Evolutionary conservation across 106 monocot species (phyloP).

Genomic region (Vanilla planifolia): DNA sequence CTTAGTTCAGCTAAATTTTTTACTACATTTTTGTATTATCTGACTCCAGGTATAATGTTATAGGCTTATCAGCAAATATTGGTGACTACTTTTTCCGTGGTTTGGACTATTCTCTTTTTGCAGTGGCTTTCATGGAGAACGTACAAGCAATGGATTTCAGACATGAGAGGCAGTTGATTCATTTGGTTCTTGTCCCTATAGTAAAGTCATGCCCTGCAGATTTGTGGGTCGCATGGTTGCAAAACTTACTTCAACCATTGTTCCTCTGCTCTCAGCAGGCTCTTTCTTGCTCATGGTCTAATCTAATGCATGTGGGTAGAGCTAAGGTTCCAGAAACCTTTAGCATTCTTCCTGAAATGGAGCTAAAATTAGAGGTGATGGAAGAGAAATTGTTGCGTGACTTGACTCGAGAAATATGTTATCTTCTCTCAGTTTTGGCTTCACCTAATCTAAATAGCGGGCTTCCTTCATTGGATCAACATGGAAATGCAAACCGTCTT

Average conservation of each 20-base stretch:
- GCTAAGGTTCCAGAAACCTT: constrained; percentile 87
- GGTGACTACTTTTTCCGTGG: constrained; percentile 72
- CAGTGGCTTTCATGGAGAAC: constrained; percentile 75
- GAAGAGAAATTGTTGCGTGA: constrained; percentile 90
- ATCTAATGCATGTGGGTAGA: constrained; percentile 65
- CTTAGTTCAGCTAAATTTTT: background rate
- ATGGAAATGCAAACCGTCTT: constrained; percentile 46
- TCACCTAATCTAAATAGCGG: constrained; percentile 57
- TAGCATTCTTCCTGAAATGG: constrained; percentile 64
- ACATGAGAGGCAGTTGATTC: constrained; percentile 82
- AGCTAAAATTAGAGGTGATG: constrained; percentile 90
- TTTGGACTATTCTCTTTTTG: constrained; percentile 48
- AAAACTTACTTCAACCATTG: constrained; percentile 71
- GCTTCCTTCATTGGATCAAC: constrained; percentile 72
- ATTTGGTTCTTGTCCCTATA: constrained; percentile 63
- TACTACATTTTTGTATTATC: constrained; percentile 6
- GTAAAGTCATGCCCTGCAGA: constrained; percentile 70
- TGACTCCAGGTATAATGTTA: constrained; percentile 78
- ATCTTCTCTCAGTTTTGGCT: constrained; percentile 65
- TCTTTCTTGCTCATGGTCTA: constrained; percentile 74
- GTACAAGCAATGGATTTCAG: constrained; percentile 94
- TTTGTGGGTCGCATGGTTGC: constrained; percentile 58
- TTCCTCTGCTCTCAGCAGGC: constrained; percentile 83
- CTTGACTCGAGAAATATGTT: constrained; percentile 81
- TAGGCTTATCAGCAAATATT: constrained; percentile 72